Evolutionary conservation across 2,329 filamentous ascomycete species (phyloP).

Genomic region (Colletotrichum sp.): DNA sequence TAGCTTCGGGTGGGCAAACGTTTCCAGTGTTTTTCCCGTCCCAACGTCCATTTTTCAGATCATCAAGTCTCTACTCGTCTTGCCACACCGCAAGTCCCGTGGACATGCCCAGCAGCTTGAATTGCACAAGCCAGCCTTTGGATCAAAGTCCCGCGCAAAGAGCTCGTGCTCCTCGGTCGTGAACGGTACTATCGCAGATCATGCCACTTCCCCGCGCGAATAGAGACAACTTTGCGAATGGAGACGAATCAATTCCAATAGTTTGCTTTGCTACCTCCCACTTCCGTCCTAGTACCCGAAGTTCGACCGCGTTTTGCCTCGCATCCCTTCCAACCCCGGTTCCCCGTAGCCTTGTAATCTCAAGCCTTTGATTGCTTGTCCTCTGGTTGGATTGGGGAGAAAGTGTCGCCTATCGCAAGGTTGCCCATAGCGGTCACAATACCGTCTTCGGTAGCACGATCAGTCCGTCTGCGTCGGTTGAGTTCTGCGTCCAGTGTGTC

Average conservation of each 20-base stretch:
- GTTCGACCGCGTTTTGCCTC: not conserved
- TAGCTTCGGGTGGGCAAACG: too few species aligned
- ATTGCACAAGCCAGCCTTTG: too few species aligned
- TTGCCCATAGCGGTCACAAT: not conserved
- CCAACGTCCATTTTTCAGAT: too few species aligned
- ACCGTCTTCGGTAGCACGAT: not conserved
- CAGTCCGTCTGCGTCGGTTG: not conserved
- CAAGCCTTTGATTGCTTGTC: not conserved
- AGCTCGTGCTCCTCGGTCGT: not conserved
- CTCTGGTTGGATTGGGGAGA: not conserved
- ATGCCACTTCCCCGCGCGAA: not conserved
- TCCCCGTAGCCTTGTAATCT: not conserved
- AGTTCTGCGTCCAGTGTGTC: not conserved
- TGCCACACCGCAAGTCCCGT: too few species aligned
- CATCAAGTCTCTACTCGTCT: too few species aligned
- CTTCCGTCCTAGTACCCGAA: not conserved
- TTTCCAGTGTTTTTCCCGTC: too few species aligned
- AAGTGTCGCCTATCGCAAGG: not conserved
- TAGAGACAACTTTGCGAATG: not conserved
- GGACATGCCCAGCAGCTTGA: too few species aligned
- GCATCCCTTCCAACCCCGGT: not conserved
- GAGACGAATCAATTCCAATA: not conserved
- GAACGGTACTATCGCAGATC: not conserved
- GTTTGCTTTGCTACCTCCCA: not conserved
- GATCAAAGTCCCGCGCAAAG: too few species aligned